Conservation (phyloP, 805 yeast genomes). For the Saccharomycopsis malanga region DNA sequence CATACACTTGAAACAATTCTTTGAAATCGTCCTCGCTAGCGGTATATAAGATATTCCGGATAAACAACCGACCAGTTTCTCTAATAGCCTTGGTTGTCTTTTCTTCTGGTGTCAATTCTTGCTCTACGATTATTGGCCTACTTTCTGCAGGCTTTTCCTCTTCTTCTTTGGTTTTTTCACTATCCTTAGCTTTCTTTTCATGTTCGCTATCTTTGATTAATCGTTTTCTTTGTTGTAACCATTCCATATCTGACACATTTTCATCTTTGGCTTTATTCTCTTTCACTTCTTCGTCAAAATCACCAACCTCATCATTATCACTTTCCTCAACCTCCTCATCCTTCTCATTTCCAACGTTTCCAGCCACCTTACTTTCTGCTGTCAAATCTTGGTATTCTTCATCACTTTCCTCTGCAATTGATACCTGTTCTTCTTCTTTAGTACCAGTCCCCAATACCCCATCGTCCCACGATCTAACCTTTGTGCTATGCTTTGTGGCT, state of each 20-base stretch:
- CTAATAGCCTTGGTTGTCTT: constrained; percentile 43
- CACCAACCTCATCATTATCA: constrained; percentile 25
- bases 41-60: constrained; percentile 77
- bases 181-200: constrained; percentile 11
- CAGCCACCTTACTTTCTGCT: constrained; percentile 39
- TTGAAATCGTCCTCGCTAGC: constrained; percentile 75
- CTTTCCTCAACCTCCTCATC: constrained; percentile 24
- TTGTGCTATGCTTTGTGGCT: constrained; percentile 70
- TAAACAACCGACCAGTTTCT: constrained; percentile 73
- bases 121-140: too few relatives aligned
- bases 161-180: constrained; percentile 11
- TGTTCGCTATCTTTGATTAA: constrained; percentile 52
- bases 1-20: constrained; percentile 57
- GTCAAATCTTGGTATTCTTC: constrained; percentile 35
- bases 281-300: constrained; percentile 10
- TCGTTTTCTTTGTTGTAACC: constrained; percentile 72
- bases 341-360: constrained; percentile 4
- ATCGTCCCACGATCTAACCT: constrained; percentile 68
- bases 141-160: constrained; percentile 21
- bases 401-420: constrained; percentile 31
- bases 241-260: constrained; percentile 67
- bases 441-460: constrained; percentile 32
- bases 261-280: constrained; percentile 24
- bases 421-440: constrained; percentile 21
- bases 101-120: constrained; percentile 36